Percentiles rank a stretch among this genome's conserved stretches.
Conservation (phyloP, 2,329 filamentous ascomycete species). For the Stagonosporopsis rhizophila region DNA sequence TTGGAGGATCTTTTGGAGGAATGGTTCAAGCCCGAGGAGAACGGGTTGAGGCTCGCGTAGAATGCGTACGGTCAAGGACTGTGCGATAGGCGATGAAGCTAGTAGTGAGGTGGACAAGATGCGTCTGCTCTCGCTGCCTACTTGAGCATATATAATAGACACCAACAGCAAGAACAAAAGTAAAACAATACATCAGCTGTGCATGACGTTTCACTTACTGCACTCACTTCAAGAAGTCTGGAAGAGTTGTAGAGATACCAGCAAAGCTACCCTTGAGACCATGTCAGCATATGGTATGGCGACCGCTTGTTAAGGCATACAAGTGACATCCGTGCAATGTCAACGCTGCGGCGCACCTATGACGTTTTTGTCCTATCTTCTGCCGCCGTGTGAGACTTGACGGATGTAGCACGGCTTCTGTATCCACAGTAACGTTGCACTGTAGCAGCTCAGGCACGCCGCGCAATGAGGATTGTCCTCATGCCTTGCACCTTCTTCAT, state of each 20-base stretch:
- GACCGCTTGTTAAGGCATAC: not conserved
- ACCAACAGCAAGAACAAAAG: not conserved
- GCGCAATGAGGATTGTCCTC: slow-evolving; percentile 3
- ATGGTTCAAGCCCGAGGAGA: slow-evolving; percentile 56
- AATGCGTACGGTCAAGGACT: not conserved
- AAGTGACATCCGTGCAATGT: not conserved
- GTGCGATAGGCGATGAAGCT: not conserved
- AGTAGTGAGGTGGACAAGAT: not conserved
- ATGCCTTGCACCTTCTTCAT: slow-evolving; percentile 13
- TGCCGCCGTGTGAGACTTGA: slow-evolving; percentile 56
- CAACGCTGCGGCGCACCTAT: slow-evolving; percentile 43
- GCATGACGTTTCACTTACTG: too few species aligned
- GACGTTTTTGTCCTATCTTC: slow-evolving; percentile 58
- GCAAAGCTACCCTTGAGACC: too few species aligned
- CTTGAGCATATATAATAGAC: not conserved
- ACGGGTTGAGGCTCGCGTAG: slow-evolving; percentile 46
- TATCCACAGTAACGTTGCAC: slow-evolving; percentile 13
- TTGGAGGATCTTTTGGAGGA: slow-evolving; percentile 55
- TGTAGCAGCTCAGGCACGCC: slow-evolving; percentile 13
- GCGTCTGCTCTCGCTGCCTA: not conserved
- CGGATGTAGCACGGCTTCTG: slow-evolving; percentile 28
- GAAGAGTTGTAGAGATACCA: too few species aligned
- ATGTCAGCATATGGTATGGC: not conserved
- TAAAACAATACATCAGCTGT: too few species aligned
- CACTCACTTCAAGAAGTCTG: too few species aligned